These are phyloP conservation scores for Pythium brassicae DNA, from an alignment of 352 stramenopile genomes.

Conservation along the genomic window DNA sequence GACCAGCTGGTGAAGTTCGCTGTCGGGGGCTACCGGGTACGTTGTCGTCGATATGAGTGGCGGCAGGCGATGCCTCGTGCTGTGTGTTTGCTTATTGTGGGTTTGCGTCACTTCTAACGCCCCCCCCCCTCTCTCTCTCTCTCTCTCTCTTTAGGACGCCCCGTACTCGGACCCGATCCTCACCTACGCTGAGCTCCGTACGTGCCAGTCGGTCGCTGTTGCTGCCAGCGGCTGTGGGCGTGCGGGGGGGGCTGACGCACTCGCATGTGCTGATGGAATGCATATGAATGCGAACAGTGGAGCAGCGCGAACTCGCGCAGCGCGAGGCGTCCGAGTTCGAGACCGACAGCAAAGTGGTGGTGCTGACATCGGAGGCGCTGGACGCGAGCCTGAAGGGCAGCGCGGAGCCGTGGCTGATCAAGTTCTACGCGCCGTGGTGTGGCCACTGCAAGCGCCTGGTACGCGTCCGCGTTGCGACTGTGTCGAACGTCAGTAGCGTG, in stretches of 20 bases:
- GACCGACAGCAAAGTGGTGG: constrained; percentile 38
- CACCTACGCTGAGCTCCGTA: constrained; percentile 49
- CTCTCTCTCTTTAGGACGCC: constrained; percentile 14
- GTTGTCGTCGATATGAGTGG: not conserved
- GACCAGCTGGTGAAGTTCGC: constrained; percentile 47
- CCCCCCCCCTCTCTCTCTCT: too few species aligned
- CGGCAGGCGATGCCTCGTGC: not conserved
- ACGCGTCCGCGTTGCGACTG: constrained; percentile 6
- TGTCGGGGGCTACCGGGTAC: constrained; percentile 58
- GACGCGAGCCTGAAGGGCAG: constrained; percentile 51
- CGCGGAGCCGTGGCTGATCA: constrained; percentile 71
- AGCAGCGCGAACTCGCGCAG: constrained; percentile 28
- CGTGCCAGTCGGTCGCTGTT: not conserved
- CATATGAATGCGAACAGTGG: constrained; percentile 11
- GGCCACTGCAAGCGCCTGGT: constrained; percentile 78
- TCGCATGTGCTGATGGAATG: not conserved
- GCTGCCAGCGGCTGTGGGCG: not conserved
- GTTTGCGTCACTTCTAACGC: too few species aligned
- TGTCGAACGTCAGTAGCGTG: not conserved
- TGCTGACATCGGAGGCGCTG: constrained; percentile 42
- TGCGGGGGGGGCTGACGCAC: too few species aligned
- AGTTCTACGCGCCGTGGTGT: constrained; percentile 84
- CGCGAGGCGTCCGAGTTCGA: constrained; percentile 51
- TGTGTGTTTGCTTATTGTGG: too few species aligned
- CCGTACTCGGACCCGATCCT: constrained; percentile 45